phyloP scores from a whole-genome alignment of 2,329 filamentous ascomycete genomes.

The Cladosporium velox region DNA sequence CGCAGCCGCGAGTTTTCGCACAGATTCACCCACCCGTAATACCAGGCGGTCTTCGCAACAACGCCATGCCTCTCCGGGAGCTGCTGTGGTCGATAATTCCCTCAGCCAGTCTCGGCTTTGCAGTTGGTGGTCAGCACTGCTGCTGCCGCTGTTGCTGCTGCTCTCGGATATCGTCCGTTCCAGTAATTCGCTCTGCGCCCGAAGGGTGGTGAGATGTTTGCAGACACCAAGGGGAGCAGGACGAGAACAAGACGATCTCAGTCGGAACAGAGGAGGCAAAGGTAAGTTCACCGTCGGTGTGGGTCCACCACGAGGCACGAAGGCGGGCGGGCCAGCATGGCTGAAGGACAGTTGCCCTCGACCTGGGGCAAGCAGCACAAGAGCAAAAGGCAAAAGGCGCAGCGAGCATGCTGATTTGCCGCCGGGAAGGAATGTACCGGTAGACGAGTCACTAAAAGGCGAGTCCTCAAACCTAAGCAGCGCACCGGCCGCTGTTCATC shows the following conservation, averaged over 20 bases:
- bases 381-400: conserved; percentile 5
- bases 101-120: neutral
- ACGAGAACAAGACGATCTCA: conserved; percentile 13
- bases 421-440: conserved; percentile 6
- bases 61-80: conserved; percentile 16
- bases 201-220: neutral
- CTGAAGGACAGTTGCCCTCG: conserved; percentile 12
- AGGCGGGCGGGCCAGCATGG: conserved; percentile 12
- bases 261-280: conserved; percentile 14
- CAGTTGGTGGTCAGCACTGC: neutral
- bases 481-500: conserved; percentile 14
- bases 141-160: neutral
- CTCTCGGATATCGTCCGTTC: neutral
- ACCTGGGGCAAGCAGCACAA: conserved; percentile 13
- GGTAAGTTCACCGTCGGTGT: neutral
- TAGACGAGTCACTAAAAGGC: conserved; percentile 15
- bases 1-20: neutral
- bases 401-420: conserved; percentile 5
- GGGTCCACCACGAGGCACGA: conserved; percentile 20
- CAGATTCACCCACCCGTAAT: conserved; percentile 18
- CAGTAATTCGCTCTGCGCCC: neutral
- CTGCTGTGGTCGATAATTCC: neutral
- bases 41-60: conserved; percentile 19
- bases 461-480: conserved; percentile 8
- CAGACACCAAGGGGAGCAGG: neutral